These are phyloP conservation scores for Thozetella sp. DNA, from an alignment of 495 filamentous ascomycete genomes.

Conservation along the genomic window DNA sequence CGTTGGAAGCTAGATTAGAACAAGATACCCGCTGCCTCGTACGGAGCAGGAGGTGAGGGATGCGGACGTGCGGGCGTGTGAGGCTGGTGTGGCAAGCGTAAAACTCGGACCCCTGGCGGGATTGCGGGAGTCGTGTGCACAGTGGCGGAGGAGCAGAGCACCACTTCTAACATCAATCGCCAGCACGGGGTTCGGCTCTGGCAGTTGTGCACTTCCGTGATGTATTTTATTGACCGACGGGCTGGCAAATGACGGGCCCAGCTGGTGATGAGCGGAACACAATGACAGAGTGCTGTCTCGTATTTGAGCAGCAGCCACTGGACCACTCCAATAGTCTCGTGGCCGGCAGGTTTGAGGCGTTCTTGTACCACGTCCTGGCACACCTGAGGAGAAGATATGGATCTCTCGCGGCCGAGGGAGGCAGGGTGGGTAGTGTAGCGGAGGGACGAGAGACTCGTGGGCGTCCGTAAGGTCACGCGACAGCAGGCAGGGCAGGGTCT, in stretches of 20 bases:
- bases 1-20: background rate
- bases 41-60: background rate
- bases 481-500: slow-evolving; percentile 44
- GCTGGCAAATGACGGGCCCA: slow-evolving; percentile 12
- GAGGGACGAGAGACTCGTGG: slow-evolving; percentile 26
- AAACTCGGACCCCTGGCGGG: background rate
- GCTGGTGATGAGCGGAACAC: slow-evolving; percentile 35
- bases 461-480: slow-evolving; percentile 35
- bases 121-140: slow-evolving; percentile 14
- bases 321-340: slow-evolving; percentile 43
- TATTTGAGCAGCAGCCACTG: slow-evolving; percentile 23
- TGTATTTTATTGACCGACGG: slow-evolving; percentile 22
- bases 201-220: slow-evolving; percentile 30
- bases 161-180: slow-evolving; percentile 19
- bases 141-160: slow-evolving; percentile 13
- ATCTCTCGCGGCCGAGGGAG: slow-evolving; percentile 28
- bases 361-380: slow-evolving; percentile 42
- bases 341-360: slow-evolving; percentile 41
- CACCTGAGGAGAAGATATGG: slow-evolving; percentile 35
- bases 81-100: background rate
- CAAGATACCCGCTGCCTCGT: background rate
- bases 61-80: background rate
- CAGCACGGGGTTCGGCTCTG: slow-evolving; percentile 4
- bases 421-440: slow-evolving; percentile 27
- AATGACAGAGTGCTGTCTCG: slow-evolving; percentile 29